Evolutionary conservation across 768 basidiomycete genomes (phyloP), one percentile per base, ranked within the genome.

Genomic region (Tricholoma matsutake): DNA sequence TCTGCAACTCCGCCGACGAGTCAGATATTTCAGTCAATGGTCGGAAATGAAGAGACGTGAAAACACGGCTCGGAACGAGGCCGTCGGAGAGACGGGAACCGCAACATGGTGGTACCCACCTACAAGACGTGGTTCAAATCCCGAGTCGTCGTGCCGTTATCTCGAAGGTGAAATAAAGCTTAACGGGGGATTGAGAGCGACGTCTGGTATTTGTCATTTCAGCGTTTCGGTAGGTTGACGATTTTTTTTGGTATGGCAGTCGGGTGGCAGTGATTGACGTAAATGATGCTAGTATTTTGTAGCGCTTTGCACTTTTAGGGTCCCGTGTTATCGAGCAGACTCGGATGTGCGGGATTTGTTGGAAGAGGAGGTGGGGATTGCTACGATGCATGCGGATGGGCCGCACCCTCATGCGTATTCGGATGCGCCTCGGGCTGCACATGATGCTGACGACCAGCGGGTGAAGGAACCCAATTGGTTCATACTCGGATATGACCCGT

Each of bases 161-260:
- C 71, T 84, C 22, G 81, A 83, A 64, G 83, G 83, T 6, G 83
- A 85, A 67, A 81, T 85, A 43, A 75, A 73, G 28, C 71, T 85
- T 1, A 67, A 79, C 10, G 83, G 83, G 67, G 81, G 83, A 58
- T 71, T 85, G 25, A 67, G 79, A 52, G 81, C 83, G 20, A 75
- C 82, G 10, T 79, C 80, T 35, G 73, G 78, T 54, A 78, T 84
- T 65, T 80, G 79, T 16, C 79, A 79, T 64, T 84, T 83, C 71
- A 80, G 78, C 65, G 78, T 85, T 59, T 79, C 78, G 56, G 82
- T 83, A 61, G 70, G 79, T 49, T 25, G 13, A 20, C n/a, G n/a
- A n/a, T n/a, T n/a, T n/a, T n/a, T 2, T 11, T 49, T 28, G 3
- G 6, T 49, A 28, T 52, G 6, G 25, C 13, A 16, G 13, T 16